Conservation (phyloP, 768 basidiomycete genomes). For the Gloeopeniophorella convolvens region DNA sequence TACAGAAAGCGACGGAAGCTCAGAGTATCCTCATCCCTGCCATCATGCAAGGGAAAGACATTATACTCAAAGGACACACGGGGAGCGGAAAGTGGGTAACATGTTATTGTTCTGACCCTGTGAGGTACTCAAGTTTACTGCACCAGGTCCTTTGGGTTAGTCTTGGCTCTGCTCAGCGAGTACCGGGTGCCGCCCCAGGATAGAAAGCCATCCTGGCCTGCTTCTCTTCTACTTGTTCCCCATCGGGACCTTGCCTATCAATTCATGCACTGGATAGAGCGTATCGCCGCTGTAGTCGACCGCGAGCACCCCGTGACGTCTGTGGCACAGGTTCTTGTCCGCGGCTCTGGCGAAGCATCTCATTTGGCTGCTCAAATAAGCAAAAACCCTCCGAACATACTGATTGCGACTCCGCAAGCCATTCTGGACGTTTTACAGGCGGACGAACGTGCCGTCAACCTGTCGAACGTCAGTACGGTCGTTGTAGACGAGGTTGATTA, state of each 20-base stretch:
- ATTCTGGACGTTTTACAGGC: conserved; percentile 47
- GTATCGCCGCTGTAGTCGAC: background rate
- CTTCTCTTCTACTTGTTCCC: conserved; percentile 13
- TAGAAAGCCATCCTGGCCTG: conserved; percentile 2
- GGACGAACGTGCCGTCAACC: conserved; percentile 38
- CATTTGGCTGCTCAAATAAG: conserved; percentile 24
- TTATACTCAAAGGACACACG: conserved; percentile 64
- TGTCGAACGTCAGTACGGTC: conserved; percentile 46
- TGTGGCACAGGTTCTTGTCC: conserved; percentile 56
- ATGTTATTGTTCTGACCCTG: background rate
- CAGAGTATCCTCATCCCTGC: conserved; percentile 60
- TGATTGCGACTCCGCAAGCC: conserved; percentile 69
- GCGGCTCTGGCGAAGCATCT: conserved; percentile 40
- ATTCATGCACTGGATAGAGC: conserved; percentile 15
- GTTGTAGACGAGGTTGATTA: conserved; percentile 77
- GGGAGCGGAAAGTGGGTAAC: conserved; percentile 70
- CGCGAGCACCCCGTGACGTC: conserved; percentile 29
- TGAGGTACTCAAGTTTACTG: background rate
- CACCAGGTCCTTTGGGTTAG: conserved; percentile 62
- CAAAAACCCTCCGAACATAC: conserved; percentile 47
- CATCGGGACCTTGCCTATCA: conserved; percentile 16
- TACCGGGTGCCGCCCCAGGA: conserved; percentile 27
- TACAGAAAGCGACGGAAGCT: conserved; percentile 49
- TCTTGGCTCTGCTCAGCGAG: conserved; percentile 60
- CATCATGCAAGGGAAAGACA: conserved; percentile 47